phyloP scores from a whole-genome alignment of 352 stramenopile genomes.

The Globisporangium splendens region DNA sequence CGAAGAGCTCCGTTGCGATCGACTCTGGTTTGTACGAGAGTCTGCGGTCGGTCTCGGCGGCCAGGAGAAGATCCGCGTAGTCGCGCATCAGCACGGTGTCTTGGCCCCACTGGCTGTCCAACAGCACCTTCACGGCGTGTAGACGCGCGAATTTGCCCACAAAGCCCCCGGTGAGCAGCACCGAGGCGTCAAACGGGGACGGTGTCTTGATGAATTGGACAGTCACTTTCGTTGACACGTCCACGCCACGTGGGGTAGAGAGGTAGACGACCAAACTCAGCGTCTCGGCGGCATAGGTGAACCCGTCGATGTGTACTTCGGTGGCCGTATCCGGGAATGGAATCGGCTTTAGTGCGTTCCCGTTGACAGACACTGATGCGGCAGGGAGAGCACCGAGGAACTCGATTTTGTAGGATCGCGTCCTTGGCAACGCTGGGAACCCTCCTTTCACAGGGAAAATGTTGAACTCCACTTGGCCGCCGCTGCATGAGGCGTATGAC shows the following conservation, averaged over 20 bases:
- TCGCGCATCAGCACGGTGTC: slow-evolving; percentile 28
- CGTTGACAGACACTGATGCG: slow-evolving; percentile 18
- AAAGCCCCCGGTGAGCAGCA: slow-evolving; percentile 14
- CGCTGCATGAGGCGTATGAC: slow-evolving; percentile 9
- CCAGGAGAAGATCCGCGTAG: slow-evolving; percentile 22
- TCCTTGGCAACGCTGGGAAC: slow-evolving; percentile 9
- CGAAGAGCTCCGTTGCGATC: slow-evolving; percentile 12
- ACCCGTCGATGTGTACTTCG: slow-evolving; percentile 6
- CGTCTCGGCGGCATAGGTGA: slow-evolving; percentile 19
- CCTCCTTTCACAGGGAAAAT: slow-evolving; percentile 21
- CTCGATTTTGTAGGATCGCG: slow-evolving; percentile 22
- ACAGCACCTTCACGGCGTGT: slow-evolving; percentile 23
- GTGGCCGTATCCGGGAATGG: slow-evolving; percentile 9
- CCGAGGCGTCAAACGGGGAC: slow-evolving; percentile 3
- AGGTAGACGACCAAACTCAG: slow-evolving; percentile 22
- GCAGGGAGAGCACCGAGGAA: slow-evolving; percentile 18
- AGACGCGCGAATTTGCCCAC: slow-evolving; percentile 25
- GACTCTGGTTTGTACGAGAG: slow-evolving; percentile 21
- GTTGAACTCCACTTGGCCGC: slow-evolving; percentile 13
- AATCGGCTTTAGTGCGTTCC: slow-evolving; percentile 11
- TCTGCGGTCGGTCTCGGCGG: slow-evolving; percentile 15
- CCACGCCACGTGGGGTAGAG: slow-evolving; percentile 6
- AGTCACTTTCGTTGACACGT: neutral
- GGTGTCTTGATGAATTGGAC: slow-evolving; percentile 17
- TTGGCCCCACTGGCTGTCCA: slow-evolving; percentile 25